Evolutionary conservation across 192 early-diverging fungal species (phyloP), one percentile per base, ranked within the genome.

Genomic region (Umbelopsis isabellina): DNA sequence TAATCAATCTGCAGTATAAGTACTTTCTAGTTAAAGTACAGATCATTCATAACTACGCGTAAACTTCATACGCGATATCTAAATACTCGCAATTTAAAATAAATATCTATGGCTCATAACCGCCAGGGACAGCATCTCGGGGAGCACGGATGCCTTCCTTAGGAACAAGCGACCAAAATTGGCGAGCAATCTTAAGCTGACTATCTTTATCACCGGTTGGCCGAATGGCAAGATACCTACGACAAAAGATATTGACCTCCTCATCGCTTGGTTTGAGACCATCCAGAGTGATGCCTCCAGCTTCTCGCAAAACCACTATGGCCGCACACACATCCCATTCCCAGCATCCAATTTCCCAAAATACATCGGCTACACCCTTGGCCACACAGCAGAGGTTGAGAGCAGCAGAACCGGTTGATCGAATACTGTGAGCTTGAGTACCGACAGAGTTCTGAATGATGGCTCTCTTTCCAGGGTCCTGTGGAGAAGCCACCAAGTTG

Each of bases 291-390:
- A 89, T 67, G 18, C 97, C 94, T 16, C 97, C 95, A 8, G 95
- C 81, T 75, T 99, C 96, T 16, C 79, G 74, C 7, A 97, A 78
- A 75, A 99, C 91, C 16, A 93, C 84, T 4, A 88, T 82, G n/a
- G 87, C 94, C 18, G 95, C 97, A 21, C 91, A 89, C 44, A 98
- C 91, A 76, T 99, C 97, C 86, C 86, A 87, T 41, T 85, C 86
- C 86, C 86, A 87, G 67, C 79, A 84, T 7, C 96, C 97, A 48
- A 90, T 84, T 76, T 99, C 97, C 93, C 94, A 99, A 78, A 95
- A 98, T 8, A 92, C 74, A 72, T 99, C 96, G 8, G 90, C 79
- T 15, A 87, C 82, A 23, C 95, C 96, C 49, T 92, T 87, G 11
- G 95, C 94, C 33, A 95, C 88, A 37, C 86, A 80, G 64, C 91